Base-by-base conservation (phyloP, 225 moss, liverwort and hornwort genomes). In the Rhytidiadelphus loreus region DNA sequence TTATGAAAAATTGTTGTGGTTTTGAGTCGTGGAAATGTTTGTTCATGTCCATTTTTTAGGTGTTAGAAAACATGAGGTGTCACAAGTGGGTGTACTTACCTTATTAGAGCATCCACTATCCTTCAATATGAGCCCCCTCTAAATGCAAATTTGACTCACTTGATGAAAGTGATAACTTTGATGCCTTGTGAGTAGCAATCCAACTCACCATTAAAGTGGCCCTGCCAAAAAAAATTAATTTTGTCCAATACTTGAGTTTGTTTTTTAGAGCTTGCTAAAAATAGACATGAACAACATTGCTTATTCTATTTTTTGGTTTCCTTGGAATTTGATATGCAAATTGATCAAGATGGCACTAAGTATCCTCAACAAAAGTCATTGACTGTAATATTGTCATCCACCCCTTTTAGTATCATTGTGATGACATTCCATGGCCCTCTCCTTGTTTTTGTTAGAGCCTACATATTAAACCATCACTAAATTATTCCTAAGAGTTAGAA, bases 291-390 rank as follows among this genome's bases (percentile, higher is more conserved):
- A 13, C 2, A 26, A 8, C 5, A 24, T 0, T 24, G 1, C 41
- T 69, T 24, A 13, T 24, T 39, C 1, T 25, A 4, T 0, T 7
- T 4, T 8, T 70, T 14, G 16, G 9, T 43, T 2, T 25, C 1
- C 0, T 43, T 70, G 3, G 28, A 71, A 43, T 72, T 2, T 43
- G 1, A 16, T 28, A 1, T 16, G 16, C 28, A 72, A 72, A 5
- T 43, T 44, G 3, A 28, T 1, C 0, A 43, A 0, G 9, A 43
- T 44, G 10, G 16, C 0, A 0, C 9, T 71, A 3, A 28, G 1
- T 48, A 7, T 48, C 19, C 1, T 29, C 3, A 4, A 6, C 7
- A 12, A 74, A 74, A 48, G 1, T 74, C 12, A 74, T 74, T 7
- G 0, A 32, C 2, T 2, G 48, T 32, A 74, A 30, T 0, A 48